phyloP scores from a whole-genome alignment of 225 moss, liverwort and hornwort genomes.

The Bryum argenteum region DNA sequence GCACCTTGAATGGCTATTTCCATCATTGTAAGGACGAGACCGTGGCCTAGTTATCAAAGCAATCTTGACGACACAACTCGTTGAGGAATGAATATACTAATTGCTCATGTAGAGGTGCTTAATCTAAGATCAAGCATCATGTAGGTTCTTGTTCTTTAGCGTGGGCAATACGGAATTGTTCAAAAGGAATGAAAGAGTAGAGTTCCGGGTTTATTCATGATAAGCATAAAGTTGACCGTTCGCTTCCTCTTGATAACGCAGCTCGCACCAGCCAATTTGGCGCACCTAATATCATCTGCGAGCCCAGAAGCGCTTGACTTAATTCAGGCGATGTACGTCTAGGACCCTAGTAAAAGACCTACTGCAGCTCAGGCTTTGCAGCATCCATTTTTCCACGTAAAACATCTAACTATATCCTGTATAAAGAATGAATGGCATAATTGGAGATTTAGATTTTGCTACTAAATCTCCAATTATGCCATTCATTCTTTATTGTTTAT shows the following conservation, averaged over 20 bases:
- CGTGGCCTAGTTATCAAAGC: too few relatives aligned
- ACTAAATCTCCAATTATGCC: too few relatives aligned
- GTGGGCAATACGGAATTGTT: not conserved
- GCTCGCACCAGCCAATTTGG: slow-evolving; percentile 54
- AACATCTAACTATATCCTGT: too few relatives aligned
- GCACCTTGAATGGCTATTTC: not conserved
- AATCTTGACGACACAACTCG: too few relatives aligned
- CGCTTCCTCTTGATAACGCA: slow-evolving; percentile 26
- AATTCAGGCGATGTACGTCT: slow-evolving; percentile 82
- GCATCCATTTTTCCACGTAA: slow-evolving; percentile 81
- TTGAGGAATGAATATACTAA: not conserved
- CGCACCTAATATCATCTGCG: slow-evolving; percentile 63
- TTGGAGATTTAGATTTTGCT: too few relatives aligned
- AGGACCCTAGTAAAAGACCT: slow-evolving; percentile 82
- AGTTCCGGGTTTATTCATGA: not conserved
- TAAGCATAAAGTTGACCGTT: too few relatives aligned
- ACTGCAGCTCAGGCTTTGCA: slow-evolving; percentile 71
- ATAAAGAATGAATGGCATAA: too few relatives aligned
- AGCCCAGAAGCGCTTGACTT: slow-evolving; percentile 70
- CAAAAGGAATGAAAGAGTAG: too few relatives aligned
- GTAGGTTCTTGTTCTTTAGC: not conserved
- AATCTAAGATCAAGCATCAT: not conserved
- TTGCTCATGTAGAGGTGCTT: not conserved
- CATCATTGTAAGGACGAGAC: too few relatives aligned
- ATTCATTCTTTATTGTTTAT: too few relatives aligned